These are phyloP conservation scores for Cryphonectria japonica DNA, from an alignment of 2,329 filamentous ascomycete species.

Conservation along the genomic window DNA sequence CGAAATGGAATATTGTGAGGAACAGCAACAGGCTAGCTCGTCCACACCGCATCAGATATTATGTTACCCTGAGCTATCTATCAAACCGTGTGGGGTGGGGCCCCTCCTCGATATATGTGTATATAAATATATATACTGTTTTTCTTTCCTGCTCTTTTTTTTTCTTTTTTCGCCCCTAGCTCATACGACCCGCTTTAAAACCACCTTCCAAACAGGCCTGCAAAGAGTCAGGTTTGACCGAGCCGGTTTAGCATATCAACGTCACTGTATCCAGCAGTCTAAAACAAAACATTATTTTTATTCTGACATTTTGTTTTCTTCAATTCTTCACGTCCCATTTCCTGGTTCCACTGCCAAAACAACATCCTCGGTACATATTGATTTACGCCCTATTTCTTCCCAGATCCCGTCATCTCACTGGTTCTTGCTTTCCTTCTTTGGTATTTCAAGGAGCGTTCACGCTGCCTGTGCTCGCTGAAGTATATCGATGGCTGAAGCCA, in stretches of 20 bases:
- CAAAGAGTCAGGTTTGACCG: conserved; percentile 1
- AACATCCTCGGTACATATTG: neutral
- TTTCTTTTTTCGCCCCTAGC: neutral
- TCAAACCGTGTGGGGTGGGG: neutral
- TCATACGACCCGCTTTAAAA: neutral
- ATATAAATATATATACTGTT: neutral
- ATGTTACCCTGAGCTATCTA: neutral
- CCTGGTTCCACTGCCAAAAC: neutral
- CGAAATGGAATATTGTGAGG: too few species aligned
- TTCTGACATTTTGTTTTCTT: neutral
- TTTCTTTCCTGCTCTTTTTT: neutral
- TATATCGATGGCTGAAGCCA: neutral
- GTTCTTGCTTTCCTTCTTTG: neutral
- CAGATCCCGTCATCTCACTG: neutral
- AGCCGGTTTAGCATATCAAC: neutral
- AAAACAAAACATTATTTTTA: neutral
- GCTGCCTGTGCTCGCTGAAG: neutral
- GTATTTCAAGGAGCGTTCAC: neutral
- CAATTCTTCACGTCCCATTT: neutral
- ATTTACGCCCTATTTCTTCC: neutral
- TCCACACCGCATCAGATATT: neutral
- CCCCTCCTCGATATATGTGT: neutral
- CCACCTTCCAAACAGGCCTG: neutral
- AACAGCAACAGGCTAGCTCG: neutral
- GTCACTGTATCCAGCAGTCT: neutral